These are phyloP conservation scores for Raphanus sativus DNA, from an alignment of 345 rosid genomes.

Conservation along the genomic window DNA sequence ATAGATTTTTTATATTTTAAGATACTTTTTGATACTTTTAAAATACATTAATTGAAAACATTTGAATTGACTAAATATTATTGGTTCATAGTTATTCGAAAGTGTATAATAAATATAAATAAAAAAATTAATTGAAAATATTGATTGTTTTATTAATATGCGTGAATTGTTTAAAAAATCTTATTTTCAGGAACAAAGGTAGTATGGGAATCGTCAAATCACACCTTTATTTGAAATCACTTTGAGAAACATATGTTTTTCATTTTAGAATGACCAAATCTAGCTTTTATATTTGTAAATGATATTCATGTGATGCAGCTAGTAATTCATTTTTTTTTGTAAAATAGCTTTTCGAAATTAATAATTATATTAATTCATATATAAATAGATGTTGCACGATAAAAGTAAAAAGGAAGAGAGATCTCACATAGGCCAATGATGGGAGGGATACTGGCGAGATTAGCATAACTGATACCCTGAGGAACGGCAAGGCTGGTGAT, in stretches of 20 bases:
- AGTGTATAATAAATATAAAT: too few relatives aligned
- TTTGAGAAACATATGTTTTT: background rate
- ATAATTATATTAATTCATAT: too few relatives aligned
- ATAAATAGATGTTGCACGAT: background rate
- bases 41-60: too few relatives aligned
- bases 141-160: too few relatives aligned
- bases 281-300: background rate
- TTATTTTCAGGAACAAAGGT: too few relatives aligned
- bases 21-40: too few relatives aligned
- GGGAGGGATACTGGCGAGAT: slow-evolving; percentile 75
- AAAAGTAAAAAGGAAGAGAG: background rate
- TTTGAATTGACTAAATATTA: too few relatives aligned
- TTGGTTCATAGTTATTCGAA: too few relatives aligned
- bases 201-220: background rate
- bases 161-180: too few relatives aligned
- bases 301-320: background rate
- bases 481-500: slow-evolving; percentile 90
- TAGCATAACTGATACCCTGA: slow-evolving; percentile 95
- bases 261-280: background rate
- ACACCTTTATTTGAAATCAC: background rate
- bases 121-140: too few relatives aligned
- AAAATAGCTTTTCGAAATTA: too few relatives aligned
- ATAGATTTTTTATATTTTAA: too few relatives aligned
- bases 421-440: slow-evolving; percentile 86
- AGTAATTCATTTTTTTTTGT: background rate